Evolutionary conservation across 1,284 basidiomycete species (phyloP), one percentile per base, ranked within the genome.

Genomic region (Rhodotorula sp.): DNA sequence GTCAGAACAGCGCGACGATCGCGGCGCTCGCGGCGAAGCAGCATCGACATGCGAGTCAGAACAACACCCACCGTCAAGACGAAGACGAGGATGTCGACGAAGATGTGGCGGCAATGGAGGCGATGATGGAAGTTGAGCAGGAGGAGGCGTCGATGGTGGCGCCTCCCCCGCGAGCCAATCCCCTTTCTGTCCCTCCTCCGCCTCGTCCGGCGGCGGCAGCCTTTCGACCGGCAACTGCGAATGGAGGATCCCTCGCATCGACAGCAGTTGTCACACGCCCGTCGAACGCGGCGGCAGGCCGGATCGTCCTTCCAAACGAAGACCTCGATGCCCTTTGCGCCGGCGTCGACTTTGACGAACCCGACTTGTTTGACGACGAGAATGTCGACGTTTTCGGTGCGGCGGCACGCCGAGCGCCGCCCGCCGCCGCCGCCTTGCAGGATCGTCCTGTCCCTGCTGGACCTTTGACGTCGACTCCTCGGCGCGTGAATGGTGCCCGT

Each of bases 1-100:
- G 57, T 30, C 61, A 66, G 49, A 12, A 61, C 20, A 70, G 69
- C 53, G 69, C 69, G 46, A 70, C 65, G 45, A 37, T 70, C 14
- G 54, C 51, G 2, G 65, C 68, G 8, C 46, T 67, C 1, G 62
- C 62, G 22, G 55, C 54, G 22, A 56, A 46, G 29, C 46, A 56
- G 14, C 14, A 24, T 12, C 42, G 58, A 24, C n/a, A 26, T 42
- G 37, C 37, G 26, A 26, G n/a, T 29, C 53, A 54, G 26, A 15
- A 26, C 53, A 54, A 26, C n/a, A 51, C 8, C 26, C 24, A 29
- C 15, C 53, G 46, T 10, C 37, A 42, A 42, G 56, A 59, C 24
- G 45, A 6, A 10, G 4, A 15, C 20, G 57, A 22, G 1, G 55
- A 22, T 14, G 15, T 10, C 24, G 42, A n/a, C 24, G 24, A 26